Evolutionary conservation across 2,329 filamentous ascomycete genomes (phyloP).

Genomic region (Colletotrichum truncatum): DNA sequence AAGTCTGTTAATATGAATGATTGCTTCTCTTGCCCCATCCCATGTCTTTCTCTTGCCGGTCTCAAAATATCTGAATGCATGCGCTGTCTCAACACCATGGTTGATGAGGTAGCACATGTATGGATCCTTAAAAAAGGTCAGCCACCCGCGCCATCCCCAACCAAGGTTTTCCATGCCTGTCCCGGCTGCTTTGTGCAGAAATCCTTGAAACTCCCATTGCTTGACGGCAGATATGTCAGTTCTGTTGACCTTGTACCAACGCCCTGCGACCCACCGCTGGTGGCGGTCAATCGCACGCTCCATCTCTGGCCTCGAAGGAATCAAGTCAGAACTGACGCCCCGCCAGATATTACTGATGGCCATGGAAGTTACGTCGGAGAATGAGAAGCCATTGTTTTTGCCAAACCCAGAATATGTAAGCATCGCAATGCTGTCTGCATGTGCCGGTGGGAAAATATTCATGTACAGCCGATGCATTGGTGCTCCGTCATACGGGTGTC

Average conservation of each 20-base stretch:
- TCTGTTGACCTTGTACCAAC: constrained; percentile 33
- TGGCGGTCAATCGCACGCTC: constrained; percentile 36
- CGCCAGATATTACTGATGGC: constrained; percentile 50
- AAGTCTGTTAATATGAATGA: constrained; percentile 41
- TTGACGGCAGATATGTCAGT: constrained; percentile 34
- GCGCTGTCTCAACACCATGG: constrained; percentile 49
- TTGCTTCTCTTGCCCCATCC: constrained; percentile 47
- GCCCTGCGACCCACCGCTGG: constrained; percentile 38
- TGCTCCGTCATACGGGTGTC: constrained; percentile 38
- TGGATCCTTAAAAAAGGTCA: constrained; percentile 48
- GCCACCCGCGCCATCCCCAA: constrained; percentile 51
- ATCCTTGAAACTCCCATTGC: constrained; percentile 44
- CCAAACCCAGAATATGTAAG: constrained; percentile 40
- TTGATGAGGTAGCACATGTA: constrained; percentile 48
- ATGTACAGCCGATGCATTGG: constrained; percentile 45
- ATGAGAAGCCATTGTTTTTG: constrained; percentile 42
- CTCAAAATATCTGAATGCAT: constrained; percentile 51
- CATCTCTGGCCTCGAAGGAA: constrained; percentile 42
- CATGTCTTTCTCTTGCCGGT: constrained; percentile 49
- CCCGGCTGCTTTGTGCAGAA: constrained; percentile 48
- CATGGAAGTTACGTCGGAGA: constrained; percentile 48
- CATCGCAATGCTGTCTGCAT: constrained; percentile 47
- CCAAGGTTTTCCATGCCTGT: constrained; percentile 52
- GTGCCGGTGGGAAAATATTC: constrained; percentile 49
- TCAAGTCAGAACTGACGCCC: constrained; percentile 35